Evolutionary conservation across 169 alveolate species (phyloP).

Genomic region (Eimeria acervulina): DNA sequence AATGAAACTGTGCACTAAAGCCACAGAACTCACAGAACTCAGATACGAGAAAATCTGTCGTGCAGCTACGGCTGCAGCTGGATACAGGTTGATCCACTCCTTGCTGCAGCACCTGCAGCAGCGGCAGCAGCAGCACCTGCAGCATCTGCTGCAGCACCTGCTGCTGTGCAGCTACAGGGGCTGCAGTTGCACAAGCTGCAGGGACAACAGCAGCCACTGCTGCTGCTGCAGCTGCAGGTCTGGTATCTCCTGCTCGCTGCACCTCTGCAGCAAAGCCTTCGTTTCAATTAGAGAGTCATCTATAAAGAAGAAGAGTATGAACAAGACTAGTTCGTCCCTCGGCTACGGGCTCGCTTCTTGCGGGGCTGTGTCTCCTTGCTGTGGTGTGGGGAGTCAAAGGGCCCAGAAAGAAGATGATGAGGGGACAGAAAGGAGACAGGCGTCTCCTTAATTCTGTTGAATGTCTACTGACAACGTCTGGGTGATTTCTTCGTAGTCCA

Average conservation of each 20-base stretch:
- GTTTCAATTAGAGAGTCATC: neutral
- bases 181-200: neutral
- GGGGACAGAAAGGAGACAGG: neutral
- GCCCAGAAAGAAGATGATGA: neutral
- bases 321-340: conserved; percentile 18
- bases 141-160: neutral
- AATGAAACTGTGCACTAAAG: conserved; percentile 4
- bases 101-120: neutral
- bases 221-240: neutral
- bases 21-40: no score
- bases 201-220: neutral
- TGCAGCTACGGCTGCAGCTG: no score
- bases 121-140: no score
- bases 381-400: neutral
- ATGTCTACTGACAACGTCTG: conserved; percentile 52
- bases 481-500: conserved; percentile 55
- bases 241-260: neutral
- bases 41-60: no score
- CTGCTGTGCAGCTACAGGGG: no score
- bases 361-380: neutral
- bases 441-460: conserved; percentile 21
- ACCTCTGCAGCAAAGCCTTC: neutral
- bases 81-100: neutral
- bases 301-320: neutral
- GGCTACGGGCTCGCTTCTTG: neutral